Evolutionary conservation across 108 stramenopile genomes (phyloP).

Genomic region (Skeletonema marinoi): DNA sequence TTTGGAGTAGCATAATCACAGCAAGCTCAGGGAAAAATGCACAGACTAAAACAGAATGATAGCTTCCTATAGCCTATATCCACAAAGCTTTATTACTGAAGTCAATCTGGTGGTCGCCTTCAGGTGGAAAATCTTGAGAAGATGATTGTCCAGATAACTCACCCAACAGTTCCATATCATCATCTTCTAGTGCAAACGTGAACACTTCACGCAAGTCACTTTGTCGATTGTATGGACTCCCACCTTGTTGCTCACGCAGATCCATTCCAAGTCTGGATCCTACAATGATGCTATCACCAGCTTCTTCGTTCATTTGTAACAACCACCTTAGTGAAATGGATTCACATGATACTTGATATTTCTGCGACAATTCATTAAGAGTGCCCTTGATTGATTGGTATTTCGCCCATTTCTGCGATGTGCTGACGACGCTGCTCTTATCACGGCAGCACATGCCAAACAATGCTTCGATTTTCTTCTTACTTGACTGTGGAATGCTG

Average conservation of each 20-base stretch:
- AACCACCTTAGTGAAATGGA: slow-evolving; percentile 69
- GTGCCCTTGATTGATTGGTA: slow-evolving; percentile 34
- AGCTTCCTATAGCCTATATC: slow-evolving; percentile 18
- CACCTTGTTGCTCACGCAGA: slow-evolving; percentile 35
- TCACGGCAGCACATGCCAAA: slow-evolving; percentile 8
- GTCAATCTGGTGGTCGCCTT: slow-evolving; percentile 26
- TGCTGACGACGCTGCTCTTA: neutral
- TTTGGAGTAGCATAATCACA: slow-evolving; percentile 30
- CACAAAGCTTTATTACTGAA: slow-evolving; percentile 37
- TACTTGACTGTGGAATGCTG: slow-evolving; percentile 6
- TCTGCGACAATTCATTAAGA: slow-evolving; percentile 50
- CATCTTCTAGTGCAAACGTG: slow-evolving; percentile 70
- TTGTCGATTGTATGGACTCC: slow-evolving; percentile 24
- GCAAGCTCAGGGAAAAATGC: neutral
- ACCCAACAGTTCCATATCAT: slow-evolving; percentile 61
- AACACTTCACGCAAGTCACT: slow-evolving; percentile 63
- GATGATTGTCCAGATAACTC: slow-evolving; percentile 21
- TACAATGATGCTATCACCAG: slow-evolving; percentile 28
- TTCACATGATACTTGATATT: slow-evolving; percentile 64
- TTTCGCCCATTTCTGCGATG: slow-evolving; percentile 9
- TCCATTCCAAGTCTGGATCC: slow-evolving; percentile 33
- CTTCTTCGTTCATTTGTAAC: slow-evolving; percentile 49
- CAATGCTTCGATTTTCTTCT: slow-evolving; percentile 14
- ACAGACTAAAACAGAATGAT: neutral
- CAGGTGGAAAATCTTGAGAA: neutral